phyloP scores from a whole-genome alignment of 805 yeast species.

The Cyberlindnera mississippiensis region DNA sequence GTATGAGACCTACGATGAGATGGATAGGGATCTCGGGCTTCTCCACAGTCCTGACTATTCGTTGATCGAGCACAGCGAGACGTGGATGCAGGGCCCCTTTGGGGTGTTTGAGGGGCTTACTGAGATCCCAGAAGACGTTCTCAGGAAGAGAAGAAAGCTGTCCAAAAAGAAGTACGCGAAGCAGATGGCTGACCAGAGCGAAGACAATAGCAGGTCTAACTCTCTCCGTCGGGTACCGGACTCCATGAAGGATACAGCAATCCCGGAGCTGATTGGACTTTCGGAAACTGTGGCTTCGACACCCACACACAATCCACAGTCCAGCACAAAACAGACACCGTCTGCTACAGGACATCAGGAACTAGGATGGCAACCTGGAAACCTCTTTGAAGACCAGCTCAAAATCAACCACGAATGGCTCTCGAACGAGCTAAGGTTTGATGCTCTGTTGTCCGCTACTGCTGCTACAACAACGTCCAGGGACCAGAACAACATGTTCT shows the following conservation, averaged over 20 bases:
- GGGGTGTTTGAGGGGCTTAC: conserved; percentile 64
- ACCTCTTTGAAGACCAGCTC: conserved; percentile 17
- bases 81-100: conserved; percentile 69
- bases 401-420: conserved; percentile 48
- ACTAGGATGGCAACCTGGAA: conserved; percentile 11
- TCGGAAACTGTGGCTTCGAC: not conserved
- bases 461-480: conserved; percentile 45
- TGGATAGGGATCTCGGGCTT: conserved; percentile 64
- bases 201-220: conserved; percentile 15
- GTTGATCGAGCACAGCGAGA: conserved; percentile 38
- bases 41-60: conserved; percentile 48
- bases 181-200: conserved; percentile 8
- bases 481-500: conserved; percentile 50
- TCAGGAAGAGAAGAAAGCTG: conserved; percentile 26
- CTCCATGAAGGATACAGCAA: not conserved
- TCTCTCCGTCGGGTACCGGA: conserved; percentile 5
- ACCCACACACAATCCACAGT: not conserved
- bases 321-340: not conserved
- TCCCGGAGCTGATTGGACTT: not conserved
- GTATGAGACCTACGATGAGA: conserved; percentile 74
- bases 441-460: conserved; percentile 69
- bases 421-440: conserved; percentile 65
- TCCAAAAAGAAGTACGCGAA: conserved; percentile 23
- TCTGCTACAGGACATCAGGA: not conserved
- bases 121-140: conserved; percentile 18